Evolutionary conservation across 2,329 filamentous ascomycete species (phyloP).

Genomic region (Hypomyces rosellus): DNA sequence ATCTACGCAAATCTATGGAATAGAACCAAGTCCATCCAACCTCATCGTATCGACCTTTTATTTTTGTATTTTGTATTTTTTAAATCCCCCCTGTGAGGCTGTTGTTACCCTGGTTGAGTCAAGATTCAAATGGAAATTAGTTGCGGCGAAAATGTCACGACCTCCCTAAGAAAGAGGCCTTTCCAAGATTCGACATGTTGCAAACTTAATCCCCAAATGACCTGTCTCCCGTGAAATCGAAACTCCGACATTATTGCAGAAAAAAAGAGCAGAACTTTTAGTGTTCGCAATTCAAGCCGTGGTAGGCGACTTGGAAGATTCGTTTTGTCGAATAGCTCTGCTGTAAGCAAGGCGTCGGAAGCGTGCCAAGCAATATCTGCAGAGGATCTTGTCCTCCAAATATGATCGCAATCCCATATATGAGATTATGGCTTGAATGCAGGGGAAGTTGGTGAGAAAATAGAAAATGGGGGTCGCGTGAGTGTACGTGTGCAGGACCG

Average conservation of each 20-base stretch:
- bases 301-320: no score
- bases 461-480: no score
- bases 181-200: background rate
- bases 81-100: background rate
- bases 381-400: no score
- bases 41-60: background rate
- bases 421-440: no score
- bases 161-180: background rate
- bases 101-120: background rate
- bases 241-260: background rate
- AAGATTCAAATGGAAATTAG: background rate
- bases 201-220: background rate
- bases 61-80: no score
- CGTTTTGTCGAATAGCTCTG: no score
- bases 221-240: background rate
- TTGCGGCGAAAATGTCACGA: background rate
- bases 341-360: no score
- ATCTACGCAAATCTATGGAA: background rate
- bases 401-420: no score
- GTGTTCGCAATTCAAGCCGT: background rate
- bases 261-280: background rate
- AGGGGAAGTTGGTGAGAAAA: no score
- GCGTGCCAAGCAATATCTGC: no score
- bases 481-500: no score
- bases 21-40: background rate